Base-by-base conservation (phyloP, 176 grass and related monocot species). In the Poa pratensis region DNA sequence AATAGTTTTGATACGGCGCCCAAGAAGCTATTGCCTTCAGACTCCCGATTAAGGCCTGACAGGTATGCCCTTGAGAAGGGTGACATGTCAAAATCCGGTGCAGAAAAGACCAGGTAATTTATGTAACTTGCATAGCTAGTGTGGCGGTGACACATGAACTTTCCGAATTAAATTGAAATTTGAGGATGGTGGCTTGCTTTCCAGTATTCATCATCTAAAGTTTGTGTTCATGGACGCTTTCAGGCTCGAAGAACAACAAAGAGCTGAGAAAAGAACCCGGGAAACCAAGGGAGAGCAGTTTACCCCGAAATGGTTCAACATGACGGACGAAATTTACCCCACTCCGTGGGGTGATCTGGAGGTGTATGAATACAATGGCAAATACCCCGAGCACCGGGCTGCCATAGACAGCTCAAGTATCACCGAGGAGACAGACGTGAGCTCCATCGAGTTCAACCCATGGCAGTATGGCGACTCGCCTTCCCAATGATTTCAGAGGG, bases 291-390 rank as follows among this genome's bases (percentile, higher is more conserved):
- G 83, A 0, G 86, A 99, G 51, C 85, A 92, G 35, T 99, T 91
- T 59, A 87, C 90, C 50, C 94, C 97, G 30, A 89, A 64, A 88
- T 99, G 97, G 97, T 99, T 99, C 85, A 92, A 92, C 49, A 22
- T 78, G 54, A 96, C 86, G 0, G 80, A 87, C 28, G 90, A 88
- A 58, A 75, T 96, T 19, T 16, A 54, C n/a, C 64, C 91, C 7
- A 94, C 97, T 6, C 97, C 97, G 3, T 99, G 97, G 97, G 97
- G 97, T 18, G 92, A 96, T 3, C 58, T 99, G 76, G 94, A 99
- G 76, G 85, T 99, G 69, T 99, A 92, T 15, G 92, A 99, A 50
- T 99, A 91, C 66, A 99, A 94, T 20, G 97, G 94, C 68, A 89
- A 85, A 74, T 99, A 99, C 84, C 7, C 70, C 2, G 86, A 94